Base-by-base conservation (phyloP, 2,329 filamentous ascomycete species). In the Trichophyton benhamiae region DNA sequence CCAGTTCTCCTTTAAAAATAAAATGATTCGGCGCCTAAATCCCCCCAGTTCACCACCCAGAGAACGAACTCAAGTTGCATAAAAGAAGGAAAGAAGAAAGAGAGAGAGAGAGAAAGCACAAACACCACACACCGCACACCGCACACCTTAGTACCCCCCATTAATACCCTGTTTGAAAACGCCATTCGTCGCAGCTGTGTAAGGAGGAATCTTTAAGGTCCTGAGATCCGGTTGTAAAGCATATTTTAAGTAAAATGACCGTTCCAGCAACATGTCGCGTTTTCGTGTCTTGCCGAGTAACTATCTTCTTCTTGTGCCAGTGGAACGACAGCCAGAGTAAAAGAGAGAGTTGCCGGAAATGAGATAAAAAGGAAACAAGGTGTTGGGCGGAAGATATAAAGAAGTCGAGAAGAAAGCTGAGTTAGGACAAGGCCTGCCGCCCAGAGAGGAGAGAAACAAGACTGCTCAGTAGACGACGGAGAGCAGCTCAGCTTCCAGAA, bases 401-500 rank as follows among this genome's bases (percentile, higher is more conserved):
- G n/a, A 53, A 53, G 13, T 15, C 15, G 49, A n/a, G 22, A 30
- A 33, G 7, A n/a, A 30, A 6, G 27, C 6, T 2, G 27, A 25
- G 11, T 13, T 22, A 53, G 22, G 49, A 30, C 15, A 53, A 33
- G 11, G 49, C 30, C 22, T 5, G 3, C 49, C 44, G 3, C n/a
- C 22, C 15, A 44, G n/a, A 44, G 11, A 57, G 25, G 27, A 20
- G 8, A 25, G 27, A 57, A 33, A 59, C 13, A 17, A 17, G 41
- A 7, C 13, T 17, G 9, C 22, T 55, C 57, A 85, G 68, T 79
- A 83, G 63, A 96, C 91, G 67, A 85, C 86, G 75, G 88, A 92
- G n/a, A 97, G 80, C 65, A 96, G 77, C 78, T 96, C 91, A 36
- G 88, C 89, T 79, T 97, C 92, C 62, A 99, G 81, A 63, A 99